phyloP scores from a whole-genome alignment of 2,329 filamentous ascomycete genomes.

The Fusarium staphyleae region DNA sequence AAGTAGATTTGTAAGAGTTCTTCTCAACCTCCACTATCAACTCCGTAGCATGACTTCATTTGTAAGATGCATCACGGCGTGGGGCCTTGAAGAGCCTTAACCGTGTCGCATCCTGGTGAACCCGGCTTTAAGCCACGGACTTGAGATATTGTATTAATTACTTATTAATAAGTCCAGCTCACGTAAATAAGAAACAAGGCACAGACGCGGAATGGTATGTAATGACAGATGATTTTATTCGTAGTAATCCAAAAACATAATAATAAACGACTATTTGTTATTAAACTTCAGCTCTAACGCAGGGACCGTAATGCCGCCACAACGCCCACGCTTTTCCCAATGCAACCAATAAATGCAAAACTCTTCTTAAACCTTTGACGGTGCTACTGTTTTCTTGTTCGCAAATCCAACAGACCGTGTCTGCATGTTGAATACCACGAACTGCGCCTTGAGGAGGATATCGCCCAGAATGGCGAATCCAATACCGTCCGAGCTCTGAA shows the following conservation, averaged over 20 bases:
- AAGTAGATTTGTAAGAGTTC: slow-evolving; percentile 11
- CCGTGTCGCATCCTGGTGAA: no score
- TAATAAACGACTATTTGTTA: slow-evolving; percentile 10
- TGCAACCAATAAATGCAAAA: slow-evolving; percentile 14
- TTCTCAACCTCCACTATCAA: neutral
- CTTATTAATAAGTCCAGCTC: no score
- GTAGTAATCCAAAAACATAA: neutral
- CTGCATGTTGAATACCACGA: slow-evolving; percentile 51
- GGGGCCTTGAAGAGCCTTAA: no score
- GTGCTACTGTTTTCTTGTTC: slow-evolving; percentile 44
- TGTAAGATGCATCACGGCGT: no score
- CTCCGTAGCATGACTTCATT: no score
- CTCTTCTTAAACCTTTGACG: neutral
- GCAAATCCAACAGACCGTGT: slow-evolving; percentile 48
- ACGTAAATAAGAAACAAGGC: no score
- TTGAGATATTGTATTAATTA: no score
- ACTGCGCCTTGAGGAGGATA: slow-evolving; percentile 54
- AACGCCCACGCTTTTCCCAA: slow-evolving; percentile 33
- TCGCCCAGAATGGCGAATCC: slow-evolving; percentile 52
- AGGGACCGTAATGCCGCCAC: slow-evolving; percentile 9
- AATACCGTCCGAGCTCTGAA: slow-evolving; percentile 48
- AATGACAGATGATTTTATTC: neutral
- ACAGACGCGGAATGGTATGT: neutral
- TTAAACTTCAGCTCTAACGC: slow-evolving; percentile 24
- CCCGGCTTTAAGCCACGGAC: neutral